Percentiles rank a stretch among this genome's conserved stretches.
Evolutionary conservation across 768 basidiomycete genomes (phyloP).

Genomic region (Xerocomellus dryophilus): DNA sequence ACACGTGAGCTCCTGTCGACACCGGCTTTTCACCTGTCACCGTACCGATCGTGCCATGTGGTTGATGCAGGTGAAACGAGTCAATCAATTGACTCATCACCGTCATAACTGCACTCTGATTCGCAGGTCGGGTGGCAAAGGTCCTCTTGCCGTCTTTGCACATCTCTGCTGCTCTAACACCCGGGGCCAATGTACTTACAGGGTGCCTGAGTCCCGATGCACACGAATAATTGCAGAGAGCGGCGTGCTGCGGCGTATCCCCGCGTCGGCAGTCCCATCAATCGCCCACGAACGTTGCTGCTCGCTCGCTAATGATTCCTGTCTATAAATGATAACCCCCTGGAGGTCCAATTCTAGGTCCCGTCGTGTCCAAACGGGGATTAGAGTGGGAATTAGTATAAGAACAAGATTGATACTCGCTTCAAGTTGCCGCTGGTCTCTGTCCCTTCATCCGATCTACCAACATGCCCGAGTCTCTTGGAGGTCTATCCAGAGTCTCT

Average conservation of each 20-base stretch:
- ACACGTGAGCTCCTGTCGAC: too few species aligned
- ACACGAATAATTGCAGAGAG: background rate
- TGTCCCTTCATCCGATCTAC: background rate
- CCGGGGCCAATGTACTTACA: background rate
- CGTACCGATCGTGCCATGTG: background rate
- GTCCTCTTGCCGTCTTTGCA: background rate
- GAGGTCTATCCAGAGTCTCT: constrained; percentile 54
- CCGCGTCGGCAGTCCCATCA: background rate
- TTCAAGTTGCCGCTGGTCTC: background rate
- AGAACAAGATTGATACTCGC: background rate
- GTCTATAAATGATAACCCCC: background rate
- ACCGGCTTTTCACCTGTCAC: background rate
- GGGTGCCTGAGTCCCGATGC: background rate
- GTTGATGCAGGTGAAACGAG: background rate
- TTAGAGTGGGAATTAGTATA: constrained; percentile 4
- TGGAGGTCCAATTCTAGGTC: background rate
- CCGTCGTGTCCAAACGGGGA: background rate
- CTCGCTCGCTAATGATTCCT: constrained; percentile 11
- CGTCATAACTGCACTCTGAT: background rate
- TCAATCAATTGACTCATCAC: background rate
- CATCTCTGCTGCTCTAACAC: background rate
- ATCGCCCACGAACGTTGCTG: constrained; percentile 22
- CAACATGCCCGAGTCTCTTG: constrained; percentile 17
- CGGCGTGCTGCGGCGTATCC: background rate
- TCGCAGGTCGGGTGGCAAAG: background rate